Base-by-base conservation (phyloP, 2,329 filamentous ascomycete genomes). In the Colletotrichum eleusines region DNA sequence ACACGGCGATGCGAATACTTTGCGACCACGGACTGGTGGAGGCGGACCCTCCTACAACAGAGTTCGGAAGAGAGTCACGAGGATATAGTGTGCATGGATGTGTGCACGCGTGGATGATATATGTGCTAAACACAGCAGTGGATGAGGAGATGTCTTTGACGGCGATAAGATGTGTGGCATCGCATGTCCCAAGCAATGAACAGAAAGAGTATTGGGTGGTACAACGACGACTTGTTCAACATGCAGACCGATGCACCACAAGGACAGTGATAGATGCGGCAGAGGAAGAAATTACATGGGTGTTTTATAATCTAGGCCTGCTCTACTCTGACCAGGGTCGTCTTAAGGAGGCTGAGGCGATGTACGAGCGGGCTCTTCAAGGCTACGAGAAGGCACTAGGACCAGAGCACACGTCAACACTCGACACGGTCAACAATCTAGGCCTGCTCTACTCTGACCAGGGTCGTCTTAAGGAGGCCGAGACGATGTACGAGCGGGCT, bases 41-140 rank as follows among this genome's bases (percentile, higher is more conserved):
- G 35, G 35, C 35, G 11, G 35, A 38, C 55, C 42, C 28, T 23
- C 63, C 63, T 11, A 61, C 71, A 16, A 53, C 54, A 71, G 51
- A 50, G 42, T 44, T 51, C 11, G 55, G 51, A 20, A 16, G 54
- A 20, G 74, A 72, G 28, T 76, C 74, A 1, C 46, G n/a, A 63
- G 77, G 76, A 58, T 80, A 80, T 62, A 74, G 77, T 28, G 73
- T 81, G 58, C 78, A 82, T 73, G 72, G 74, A 44, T 81, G 77
- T 66, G 76, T 82, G 42, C 78, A 81, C 73, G 71, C 75, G 11
- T 81, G 76, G 79, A 77, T 73, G 65, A 72, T 72, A 9, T 63
- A 76, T 64, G 74, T 77, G 1, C 67, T 80, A 9, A 79, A 79
- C 63, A 12, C 48, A 35, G 63, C 73, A 40, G 2, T 28, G 1